Percentiles rank a stretch among this genome's conserved stretches.
These are phyloP conservation scores for Chiua sp. DNA, from an alignment of 1,284 basidiomycete species.

Conservation along the genomic window DNA sequence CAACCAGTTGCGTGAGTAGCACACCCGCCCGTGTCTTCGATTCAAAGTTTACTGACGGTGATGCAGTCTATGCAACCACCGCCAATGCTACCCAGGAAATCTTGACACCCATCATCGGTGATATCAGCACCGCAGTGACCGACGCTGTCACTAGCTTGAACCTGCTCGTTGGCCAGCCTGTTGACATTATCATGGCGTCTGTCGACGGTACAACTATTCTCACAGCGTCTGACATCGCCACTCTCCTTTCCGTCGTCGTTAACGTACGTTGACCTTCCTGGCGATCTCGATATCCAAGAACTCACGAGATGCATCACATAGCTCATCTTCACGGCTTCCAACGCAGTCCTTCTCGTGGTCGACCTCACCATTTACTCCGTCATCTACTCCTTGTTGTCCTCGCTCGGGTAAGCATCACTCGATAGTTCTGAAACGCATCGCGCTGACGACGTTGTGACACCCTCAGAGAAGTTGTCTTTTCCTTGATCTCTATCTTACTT, in stretches of 20 bases:
- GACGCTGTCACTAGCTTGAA: conserved; percentile 9
- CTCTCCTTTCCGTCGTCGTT: conserved; percentile 6
- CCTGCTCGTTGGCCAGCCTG: conserved; percentile 9
- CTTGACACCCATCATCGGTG: conserved; percentile 10
- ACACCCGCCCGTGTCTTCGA: not conserved
- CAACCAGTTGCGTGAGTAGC: conserved; percentile 16
- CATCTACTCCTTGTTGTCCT: not conserved
- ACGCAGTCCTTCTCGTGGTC: conserved; percentile 12
- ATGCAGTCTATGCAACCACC: conserved; percentile 16
- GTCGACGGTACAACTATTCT: conserved; percentile 10
- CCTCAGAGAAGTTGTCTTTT: conserved; percentile 8
- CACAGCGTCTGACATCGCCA: conserved; percentile 10
- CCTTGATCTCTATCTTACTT: conserved; percentile 5
- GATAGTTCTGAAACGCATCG: not conserved
- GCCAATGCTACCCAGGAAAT: conserved; percentile 18
- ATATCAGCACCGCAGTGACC: conserved; percentile 11
- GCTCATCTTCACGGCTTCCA: conserved; percentile 13
- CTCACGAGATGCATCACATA: conserved; percentile 10
- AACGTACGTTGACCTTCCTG: conserved; percentile 8
- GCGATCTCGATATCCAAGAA: not conserved
- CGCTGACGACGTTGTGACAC: conserved; percentile 2
- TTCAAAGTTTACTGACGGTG: conserved; percentile 1
- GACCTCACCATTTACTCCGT: conserved; percentile 1
- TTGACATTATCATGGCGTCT: conserved; percentile 6
- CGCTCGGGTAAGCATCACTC: conserved; percentile 10